A percentile compares a stretch with the other conserved stretches of the same genome.
phyloP scores from a whole-genome alignment of 139 green algal species.

The Chlamydomonas incerta region DNA sequence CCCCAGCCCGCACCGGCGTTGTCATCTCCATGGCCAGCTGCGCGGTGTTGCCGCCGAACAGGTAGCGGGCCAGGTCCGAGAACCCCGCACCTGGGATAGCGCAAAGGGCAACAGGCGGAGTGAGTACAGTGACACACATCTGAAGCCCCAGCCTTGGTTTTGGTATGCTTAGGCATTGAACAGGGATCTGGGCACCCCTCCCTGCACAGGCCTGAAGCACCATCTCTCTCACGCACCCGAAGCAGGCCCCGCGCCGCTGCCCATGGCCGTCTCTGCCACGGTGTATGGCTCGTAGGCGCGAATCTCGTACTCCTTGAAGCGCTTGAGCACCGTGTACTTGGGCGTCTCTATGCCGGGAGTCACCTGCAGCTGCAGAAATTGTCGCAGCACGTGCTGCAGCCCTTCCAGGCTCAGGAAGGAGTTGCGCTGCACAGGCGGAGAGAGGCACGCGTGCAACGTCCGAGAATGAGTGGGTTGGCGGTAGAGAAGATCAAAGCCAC shows the following conservation, averaged over 20 bases:
- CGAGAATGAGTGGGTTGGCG: too few species aligned
- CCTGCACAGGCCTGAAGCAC: too few species aligned
- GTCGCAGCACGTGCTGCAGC: constrained; percentile 44
- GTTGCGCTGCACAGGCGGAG: not conserved
- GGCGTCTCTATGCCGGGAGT: constrained; percentile 60
- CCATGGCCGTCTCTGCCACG: constrained; percentile 47
- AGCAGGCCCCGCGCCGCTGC: not conserved
- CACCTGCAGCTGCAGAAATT: constrained; percentile 50
- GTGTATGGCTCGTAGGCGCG: constrained; percentile 75
- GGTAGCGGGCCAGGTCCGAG: constrained; percentile 38
- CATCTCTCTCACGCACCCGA: not conserved
- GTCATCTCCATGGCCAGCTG: constrained; percentile 82
- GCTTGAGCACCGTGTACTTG: constrained; percentile 54
- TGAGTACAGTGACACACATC: too few species aligned
- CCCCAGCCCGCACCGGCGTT: constrained; percentile 59
- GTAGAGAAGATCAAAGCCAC: too few species aligned
- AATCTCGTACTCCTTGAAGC: constrained; percentile 77
- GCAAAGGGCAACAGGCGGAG: too few species aligned
- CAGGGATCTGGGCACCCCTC: too few species aligned
- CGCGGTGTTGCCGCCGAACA: constrained; percentile 79
- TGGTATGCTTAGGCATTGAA: too few species aligned
- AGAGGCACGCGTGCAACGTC: not conserved
- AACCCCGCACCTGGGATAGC: constrained; percentile 20
- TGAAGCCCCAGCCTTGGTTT: too few species aligned
- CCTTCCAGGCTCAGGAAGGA: constrained; percentile 61